phyloP scores from a whole-genome alignment of 352 stramenopile species.

The Phytophthora cajani region DNA sequence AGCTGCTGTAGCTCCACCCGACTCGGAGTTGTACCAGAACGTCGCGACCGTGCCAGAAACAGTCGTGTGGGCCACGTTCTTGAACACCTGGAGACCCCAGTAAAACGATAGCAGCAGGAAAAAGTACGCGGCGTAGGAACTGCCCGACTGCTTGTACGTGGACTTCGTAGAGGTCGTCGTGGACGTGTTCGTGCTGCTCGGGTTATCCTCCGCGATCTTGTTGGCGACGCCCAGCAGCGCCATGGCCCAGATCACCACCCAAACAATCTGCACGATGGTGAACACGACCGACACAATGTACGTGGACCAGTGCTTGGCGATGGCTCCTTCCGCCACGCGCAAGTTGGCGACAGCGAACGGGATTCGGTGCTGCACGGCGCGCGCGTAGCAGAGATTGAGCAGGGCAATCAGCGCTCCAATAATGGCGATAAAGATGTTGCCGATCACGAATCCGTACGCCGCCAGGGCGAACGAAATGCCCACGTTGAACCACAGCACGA shows the following conservation, averaged over 20 bases:
- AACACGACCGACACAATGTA: constrained; percentile 89
- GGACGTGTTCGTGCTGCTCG: constrained; percentile 26
- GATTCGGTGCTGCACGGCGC: constrained; percentile 88
- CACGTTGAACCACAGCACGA: constrained; percentile 90
- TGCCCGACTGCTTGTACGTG: constrained; percentile 41
- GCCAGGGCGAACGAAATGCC: constrained; percentile 68
- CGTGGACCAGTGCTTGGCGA: constrained; percentile 90
- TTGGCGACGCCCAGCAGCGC: constrained; percentile 89
- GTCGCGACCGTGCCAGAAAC: constrained; percentile 94
- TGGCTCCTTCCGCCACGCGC: constrained; percentile 84
- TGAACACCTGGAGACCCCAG: constrained; percentile 93
- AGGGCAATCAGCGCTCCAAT: constrained; percentile 68
- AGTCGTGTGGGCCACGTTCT: constrained; percentile 94
- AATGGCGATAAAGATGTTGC: constrained; percentile 75
- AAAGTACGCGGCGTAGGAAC: constrained; percentile 52
- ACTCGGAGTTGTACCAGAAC: constrained; percentile 95
- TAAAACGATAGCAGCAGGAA: constrained; percentile 91
- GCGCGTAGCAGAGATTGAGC: constrained; percentile 88
- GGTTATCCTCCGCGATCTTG: constrained; percentile 70
- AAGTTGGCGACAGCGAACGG: constrained; percentile 95
- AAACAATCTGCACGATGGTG: constrained; percentile 90
- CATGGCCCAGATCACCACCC: constrained; percentile 90
- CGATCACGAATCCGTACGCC: constrained; percentile 71
- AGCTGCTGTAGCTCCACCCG: constrained; percentile 80
- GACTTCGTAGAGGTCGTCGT: constrained; percentile 35